Percentiles rank a stretch among this genome's conserved stretches.
Conservation (phyloP, 108 stramenopile species). For the Cyclotella cryptica region DNA sequence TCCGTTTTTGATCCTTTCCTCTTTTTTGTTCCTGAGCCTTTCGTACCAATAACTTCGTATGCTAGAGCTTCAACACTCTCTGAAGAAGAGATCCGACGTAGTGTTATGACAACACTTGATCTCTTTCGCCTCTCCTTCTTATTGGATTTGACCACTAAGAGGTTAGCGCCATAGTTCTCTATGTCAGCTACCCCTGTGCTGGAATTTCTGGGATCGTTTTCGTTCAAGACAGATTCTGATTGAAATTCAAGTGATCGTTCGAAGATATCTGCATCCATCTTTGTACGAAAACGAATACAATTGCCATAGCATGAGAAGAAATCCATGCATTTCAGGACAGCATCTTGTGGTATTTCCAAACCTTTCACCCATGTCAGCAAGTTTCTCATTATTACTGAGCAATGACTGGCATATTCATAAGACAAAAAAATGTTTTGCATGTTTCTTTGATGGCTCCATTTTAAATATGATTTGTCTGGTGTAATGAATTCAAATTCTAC, state of each 20-base stretch:
- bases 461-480: too few relatives aligned
- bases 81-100: constrained; percentile 5
- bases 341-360: background rate
- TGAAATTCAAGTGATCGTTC: constrained; percentile 6
- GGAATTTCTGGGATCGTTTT: background rate
- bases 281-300: constrained; percentile 5
- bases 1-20: background rate
- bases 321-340: background rate
- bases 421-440: too few relatives aligned
- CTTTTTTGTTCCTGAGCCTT: too few relatives aligned
- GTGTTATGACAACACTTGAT: constrained; percentile 21
- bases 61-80: background rate
- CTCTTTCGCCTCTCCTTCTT: background rate
- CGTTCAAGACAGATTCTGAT: background rate
- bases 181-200: background rate
- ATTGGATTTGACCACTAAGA: background rate
- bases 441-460: too few relatives aligned
- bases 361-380: background rate
- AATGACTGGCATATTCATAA: too few relatives aligned
- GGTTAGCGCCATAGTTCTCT: background rate
- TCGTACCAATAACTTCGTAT: constrained; percentile 19
- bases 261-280: constrained; percentile 21
- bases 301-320: background rate
- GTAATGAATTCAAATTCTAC: too few relatives aligned
- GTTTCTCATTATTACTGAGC: too few relatives aligned